Evolutionary conservation across 805 yeast species (phyloP).

Genomic region (Diddensiella santjacobensis): DNA sequence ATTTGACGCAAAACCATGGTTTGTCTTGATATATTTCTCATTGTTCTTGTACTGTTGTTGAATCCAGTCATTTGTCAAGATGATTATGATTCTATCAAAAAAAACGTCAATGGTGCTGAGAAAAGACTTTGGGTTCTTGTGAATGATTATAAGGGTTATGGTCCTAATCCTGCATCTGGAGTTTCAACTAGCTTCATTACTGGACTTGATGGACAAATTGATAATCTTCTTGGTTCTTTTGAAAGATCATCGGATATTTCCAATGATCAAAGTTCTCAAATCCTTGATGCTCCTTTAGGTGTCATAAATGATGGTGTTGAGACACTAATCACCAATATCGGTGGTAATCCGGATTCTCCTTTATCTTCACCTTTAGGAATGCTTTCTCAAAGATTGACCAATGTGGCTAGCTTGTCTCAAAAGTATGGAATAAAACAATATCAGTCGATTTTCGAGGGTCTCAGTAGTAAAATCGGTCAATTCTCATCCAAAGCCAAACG

Average conservation of each 20-base stretch:
- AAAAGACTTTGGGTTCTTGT: neutral
- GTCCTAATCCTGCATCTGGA: slow-evolving; percentile 17
- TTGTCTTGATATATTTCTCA: too few relatives aligned
- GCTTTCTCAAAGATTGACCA: slow-evolving; percentile 9
- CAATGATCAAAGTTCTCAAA: slow-evolving; percentile 8
- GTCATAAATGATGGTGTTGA: slow-evolving; percentile 25
- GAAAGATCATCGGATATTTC: slow-evolving; percentile 12
- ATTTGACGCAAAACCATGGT: too few relatives aligned
- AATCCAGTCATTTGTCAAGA: too few relatives aligned
- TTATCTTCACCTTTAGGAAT: slow-evolving; percentile 14
- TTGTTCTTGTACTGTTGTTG: too few relatives aligned
- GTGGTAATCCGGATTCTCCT: slow-evolving; percentile 16
- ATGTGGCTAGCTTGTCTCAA: slow-evolving; percentile 12
- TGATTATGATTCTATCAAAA: neutral
- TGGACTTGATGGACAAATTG: slow-evolving; percentile 26
- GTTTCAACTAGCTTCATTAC: slow-evolving; percentile 20
- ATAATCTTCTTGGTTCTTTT: slow-evolving; percentile 19
- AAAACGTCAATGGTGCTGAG: neutral
- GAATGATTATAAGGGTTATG: slow-evolving; percentile 10
- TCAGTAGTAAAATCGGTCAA: neutral
- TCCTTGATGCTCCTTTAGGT: slow-evolving; percentile 24
- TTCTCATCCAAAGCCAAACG: neutral
- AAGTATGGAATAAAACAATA: slow-evolving; percentile 8
- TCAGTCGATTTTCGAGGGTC: neutral
- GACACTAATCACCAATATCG: slow-evolving; percentile 23